These are phyloP conservation scores for Microcyclosporella mali DNA, from an alignment of 2,329 filamentous ascomycete species.

Conservation along the genomic window DNA sequence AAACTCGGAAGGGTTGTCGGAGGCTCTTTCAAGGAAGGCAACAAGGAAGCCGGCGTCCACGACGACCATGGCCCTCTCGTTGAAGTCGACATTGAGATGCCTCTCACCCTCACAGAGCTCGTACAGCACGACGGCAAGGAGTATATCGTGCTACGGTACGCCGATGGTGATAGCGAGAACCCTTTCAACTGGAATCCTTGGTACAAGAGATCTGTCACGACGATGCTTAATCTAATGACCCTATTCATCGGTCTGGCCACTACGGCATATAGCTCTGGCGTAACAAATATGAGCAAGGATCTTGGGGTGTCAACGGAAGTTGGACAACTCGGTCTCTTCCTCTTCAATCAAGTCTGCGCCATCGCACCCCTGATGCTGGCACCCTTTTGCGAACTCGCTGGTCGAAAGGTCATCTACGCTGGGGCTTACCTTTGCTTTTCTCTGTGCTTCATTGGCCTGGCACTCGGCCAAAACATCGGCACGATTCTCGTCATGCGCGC, in stretches of 20 bases:
- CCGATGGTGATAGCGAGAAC: slow-evolving; percentile 43
- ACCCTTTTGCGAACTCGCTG: slow-evolving; percentile 47
- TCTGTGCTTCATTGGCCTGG: slow-evolving; percentile 44
- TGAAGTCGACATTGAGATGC: slow-evolving; percentile 45
- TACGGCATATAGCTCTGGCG: slow-evolving; percentile 48
- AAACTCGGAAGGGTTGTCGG: slow-evolving; percentile 35
- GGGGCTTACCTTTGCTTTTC: slow-evolving; percentile 43
- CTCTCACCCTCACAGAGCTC: slow-evolving; percentile 42
- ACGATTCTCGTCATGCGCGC: slow-evolving; percentile 45
- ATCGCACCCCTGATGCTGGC: slow-evolving; percentile 45
- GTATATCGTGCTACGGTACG: slow-evolving; percentile 44
- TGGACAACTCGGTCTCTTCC: slow-evolving; percentile 46
- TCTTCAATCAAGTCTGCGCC: slow-evolving; percentile 46
- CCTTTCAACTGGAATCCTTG: slow-evolving; percentile 46
- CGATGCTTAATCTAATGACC: slow-evolving; percentile 48
- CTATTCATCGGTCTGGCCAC: slow-evolving; percentile 51
- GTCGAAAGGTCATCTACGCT: slow-evolving; percentile 42
- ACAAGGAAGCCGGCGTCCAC: slow-evolving; percentile 29
- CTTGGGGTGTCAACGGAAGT: slow-evolving; percentile 38
- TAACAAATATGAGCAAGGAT: slow-evolving; percentile 42
- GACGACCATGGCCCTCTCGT: slow-evolving; percentile 34
- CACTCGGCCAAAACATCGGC: slow-evolving; percentile 44
- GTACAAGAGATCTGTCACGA: slow-evolving; percentile 43
- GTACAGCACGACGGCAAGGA: slow-evolving; percentile 40
- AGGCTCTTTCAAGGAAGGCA: slow-evolving; percentile 33